Base-by-base conservation (phyloP, 495 filamentous ascomycete genomes). In the Pyrenula massariospora region DNA sequence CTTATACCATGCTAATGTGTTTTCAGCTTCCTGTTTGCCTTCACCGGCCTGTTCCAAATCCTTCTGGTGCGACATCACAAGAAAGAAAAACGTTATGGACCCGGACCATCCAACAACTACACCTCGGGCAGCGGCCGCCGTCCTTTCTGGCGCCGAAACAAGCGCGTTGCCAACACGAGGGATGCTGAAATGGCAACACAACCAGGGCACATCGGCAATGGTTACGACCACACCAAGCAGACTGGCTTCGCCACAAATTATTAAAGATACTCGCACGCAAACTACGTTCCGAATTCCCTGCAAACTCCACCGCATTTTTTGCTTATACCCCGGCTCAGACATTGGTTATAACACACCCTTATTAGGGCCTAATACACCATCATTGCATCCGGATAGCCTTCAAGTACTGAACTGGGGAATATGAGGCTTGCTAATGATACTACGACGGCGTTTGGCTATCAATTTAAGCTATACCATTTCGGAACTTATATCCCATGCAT, bases 31-130 rank as follows among this genome's bases (percentile, higher is more conserved):
- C 79, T 89, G 66, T 89, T 87, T 77, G 56, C 83, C 55, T 63
- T 86, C 64, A 83, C 85, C 42, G 78, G 80, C 60, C 60, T 81
- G 52, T 69, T 86, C 59, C 85, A 89, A 64, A 54, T 85, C 56
- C 68, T 77, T 20, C 76, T 89, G 15, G 77, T 78, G 62, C 84
- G 84, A 57, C 75, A 88, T 67, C 86, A 86, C 71, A 79, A 83
- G 64, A 84, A 84, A 63, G 87, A 93, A 73, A 85, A 85, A 69
- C 82, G 85, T 53, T 89, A 84, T 73, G 88, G 87, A 42, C 88
- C 89, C 22, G 78, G 81, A 58, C 87, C 88, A 8, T 75, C 78
- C 54, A 92, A 91, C 76, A 75, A 80, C 66, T 91, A 91, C 73
- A 90, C 87, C 20, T 82, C 78, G 24, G 89, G 87, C 54, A 81